A percentile compares a stretch with the other conserved stretches of the same genome.
phyloP scores from a whole-genome alignment of 768 basidiomycete species.

The Calocybe gangraenosa region DNA sequence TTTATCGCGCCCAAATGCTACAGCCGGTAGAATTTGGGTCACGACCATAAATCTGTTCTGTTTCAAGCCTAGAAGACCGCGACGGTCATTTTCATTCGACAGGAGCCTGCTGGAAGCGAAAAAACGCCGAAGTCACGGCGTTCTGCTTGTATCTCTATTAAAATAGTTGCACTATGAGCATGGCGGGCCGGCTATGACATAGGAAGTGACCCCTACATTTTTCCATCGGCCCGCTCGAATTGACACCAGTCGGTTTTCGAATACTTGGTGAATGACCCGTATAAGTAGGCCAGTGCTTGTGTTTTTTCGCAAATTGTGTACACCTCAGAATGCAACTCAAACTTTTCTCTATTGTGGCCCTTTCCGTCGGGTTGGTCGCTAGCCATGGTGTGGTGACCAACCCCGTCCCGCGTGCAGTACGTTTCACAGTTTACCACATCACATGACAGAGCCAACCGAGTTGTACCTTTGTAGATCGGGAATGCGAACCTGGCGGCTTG shows the following conservation, averaged over 20 bases:
- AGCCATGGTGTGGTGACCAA: slow-evolving; percentile 26
- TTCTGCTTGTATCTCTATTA: not conserved
- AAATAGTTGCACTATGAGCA: not conserved
- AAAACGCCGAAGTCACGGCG: slow-evolving; percentile 15
- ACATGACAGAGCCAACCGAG: not conserved
- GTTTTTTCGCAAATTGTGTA: not conserved
- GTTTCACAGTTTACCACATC: not conserved
- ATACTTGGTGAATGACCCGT: not conserved
- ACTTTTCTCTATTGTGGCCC: slow-evolving; percentile 7
- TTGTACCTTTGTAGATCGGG: slow-evolving; percentile 21
- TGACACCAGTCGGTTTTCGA: too few species aligned
- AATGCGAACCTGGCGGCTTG: slow-evolving; percentile 26
- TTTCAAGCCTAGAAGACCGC: too few species aligned
- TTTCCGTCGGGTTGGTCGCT: slow-evolving; percentile 10
- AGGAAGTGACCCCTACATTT: not conserved
- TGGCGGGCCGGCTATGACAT: slow-evolving; percentile 4
- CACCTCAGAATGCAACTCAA: slow-evolving; percentile 5
- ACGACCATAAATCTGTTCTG: too few species aligned
- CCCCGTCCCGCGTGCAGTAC: slow-evolving; percentile 24
- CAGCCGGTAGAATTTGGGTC: too few species aligned
- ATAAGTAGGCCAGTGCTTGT: slow-evolving; percentile 4
- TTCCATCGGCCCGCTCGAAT: slow-evolving; percentile 4
- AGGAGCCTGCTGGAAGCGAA: slow-evolving; percentile 4
- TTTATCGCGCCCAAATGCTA: too few species aligned
- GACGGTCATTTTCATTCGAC: too few species aligned